phyloP scores from a whole-genome alignment of 306 rosid genomes.

The Corylus avellana region DNA sequence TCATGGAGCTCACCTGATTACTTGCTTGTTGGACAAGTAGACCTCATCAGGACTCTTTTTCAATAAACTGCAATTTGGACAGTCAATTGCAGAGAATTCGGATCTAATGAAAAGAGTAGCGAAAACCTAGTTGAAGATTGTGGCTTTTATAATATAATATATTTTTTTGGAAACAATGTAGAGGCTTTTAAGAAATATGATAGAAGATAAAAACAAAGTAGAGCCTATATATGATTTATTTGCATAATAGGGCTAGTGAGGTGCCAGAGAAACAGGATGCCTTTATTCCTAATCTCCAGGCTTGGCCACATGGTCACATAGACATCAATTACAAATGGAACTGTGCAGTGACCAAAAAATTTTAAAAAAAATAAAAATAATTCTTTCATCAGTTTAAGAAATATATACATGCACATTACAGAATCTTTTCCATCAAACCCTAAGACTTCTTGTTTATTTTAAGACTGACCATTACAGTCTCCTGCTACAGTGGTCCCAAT shows the following conservation, averaged over 20 bases:
- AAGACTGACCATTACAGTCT: not conserved
- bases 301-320: not conserved
- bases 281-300: not conserved
- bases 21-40: too few relatives aligned
- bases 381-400: not conserved
- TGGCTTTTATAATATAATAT: too few relatives aligned
- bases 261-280: constrained; percentile 4
- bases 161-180: too few relatives aligned
- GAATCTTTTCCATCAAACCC: constrained; percentile 7
- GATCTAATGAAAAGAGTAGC: too few relatives aligned
- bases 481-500: constrained; percentile 10
- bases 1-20: too few relatives aligned
- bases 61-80: too few relatives aligned
- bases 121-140: too few relatives aligned
- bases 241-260: not conserved
- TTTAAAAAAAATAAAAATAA: not conserved
- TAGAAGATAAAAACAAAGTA: not conserved
- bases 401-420: not conserved
- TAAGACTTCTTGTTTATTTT: not conserved
- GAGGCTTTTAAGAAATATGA: not conserved
- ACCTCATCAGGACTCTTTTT: too few relatives aligned
- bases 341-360: not conserved
- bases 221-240: not conserved
- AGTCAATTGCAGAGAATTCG: too few relatives aligned
- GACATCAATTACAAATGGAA: not conserved